Evolutionary conservation across 306 rosid genomes (phyloP), one percentile per base, ranked within the genome.

Genomic region (Myrica gale): DNA sequence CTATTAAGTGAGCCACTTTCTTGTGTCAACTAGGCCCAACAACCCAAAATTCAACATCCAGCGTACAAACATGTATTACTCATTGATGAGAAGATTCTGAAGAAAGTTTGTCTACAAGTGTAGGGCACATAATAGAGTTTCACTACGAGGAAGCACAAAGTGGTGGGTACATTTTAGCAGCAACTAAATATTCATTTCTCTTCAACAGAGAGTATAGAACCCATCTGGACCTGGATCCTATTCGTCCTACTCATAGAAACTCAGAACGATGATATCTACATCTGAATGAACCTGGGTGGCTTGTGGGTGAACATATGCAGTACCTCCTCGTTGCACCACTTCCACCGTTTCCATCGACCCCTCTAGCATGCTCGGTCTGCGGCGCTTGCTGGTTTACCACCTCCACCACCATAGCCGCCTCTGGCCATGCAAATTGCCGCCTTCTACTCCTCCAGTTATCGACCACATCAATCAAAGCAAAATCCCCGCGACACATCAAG

Each of bases 201-300:
- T 39, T 20, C 69, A 63, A 63, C 68, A 37, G n/a, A 13, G 1
- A 2, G 45, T 62, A 15, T 26, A 62, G 0, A 32, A 32, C 8
- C 68, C 37, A 37, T 37, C 21, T 12, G 68, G 44, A 62, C 48
- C 4, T 63, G 47, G 69, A 23, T 63, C 47, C 47, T 39, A 6
- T 6, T 65, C 7, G 50, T 17, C 50, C 70, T 42, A 42, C 10
- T 48, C 70, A 41, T 42, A 41, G 41, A 65, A 16, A n/a, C 50
- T 65, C 12, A 4, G 70, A 65, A 13, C 70, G 70, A 65, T 65
- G 70, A 17, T 42, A 65, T 41, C 70, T 65, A 8, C 70, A 65
- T 48, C 50, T 65, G 70, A 65, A 65, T 42, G 70, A 65, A 42
- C 70, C 70, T 1, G 70, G 70, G 21, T 65, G 70, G 12, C 26